Conservation (phyloP, 192 early-diverging fungal genomes). For the Coemansia sp. region DNA sequence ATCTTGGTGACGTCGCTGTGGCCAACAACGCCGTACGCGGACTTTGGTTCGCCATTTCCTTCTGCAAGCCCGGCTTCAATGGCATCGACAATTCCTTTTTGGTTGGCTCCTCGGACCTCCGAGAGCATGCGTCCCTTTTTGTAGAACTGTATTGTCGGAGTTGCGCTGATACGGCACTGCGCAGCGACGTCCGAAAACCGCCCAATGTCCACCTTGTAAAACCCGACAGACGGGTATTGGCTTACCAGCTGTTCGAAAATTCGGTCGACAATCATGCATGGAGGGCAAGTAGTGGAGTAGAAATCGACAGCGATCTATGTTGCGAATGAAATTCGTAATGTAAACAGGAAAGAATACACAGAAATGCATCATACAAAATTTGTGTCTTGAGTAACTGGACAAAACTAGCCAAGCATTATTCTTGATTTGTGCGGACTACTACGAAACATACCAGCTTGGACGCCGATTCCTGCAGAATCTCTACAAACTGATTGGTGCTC, state of each 20-base stretch:
- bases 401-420: too few relatives aligned
- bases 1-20: slow-evolving; percentile 64
- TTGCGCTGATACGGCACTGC: slow-evolving; percentile 42
- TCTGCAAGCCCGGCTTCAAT: slow-evolving; percentile 55
- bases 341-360: too few relatives aligned
- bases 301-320: slow-evolving; percentile 53
- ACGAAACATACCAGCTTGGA: slow-evolving; percentile 38
- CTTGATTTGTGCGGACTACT: neutral
- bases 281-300: slow-evolving; percentile 49
- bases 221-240: slow-evolving; percentile 34
- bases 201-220: slow-evolving; percentile 49
- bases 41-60: slow-evolving; percentile 12
- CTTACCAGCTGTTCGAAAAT: slow-evolving; percentile 21
- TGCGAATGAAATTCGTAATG: too few relatives aligned
- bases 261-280: slow-evolving; percentile 35
- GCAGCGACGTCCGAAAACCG: slow-evolving; percentile 37
- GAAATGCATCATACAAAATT: too few relatives aligned
- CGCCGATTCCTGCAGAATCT: slow-evolving; percentile 42
- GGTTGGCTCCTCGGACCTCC: slow-evolving; percentile 82
- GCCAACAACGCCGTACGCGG: slow-evolving; percentile 53
- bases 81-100: slow-evolving; percentile 62
- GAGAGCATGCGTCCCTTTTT: slow-evolving; percentile 70
- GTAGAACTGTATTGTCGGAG: slow-evolving; percentile 62
- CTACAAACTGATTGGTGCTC: slow-evolving; percentile 42
- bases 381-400: too few relatives aligned